These are phyloP conservation scores for Diaporthe aspalathi DNA, from an alignment of 2,329 filamentous ascomycete genomes.

Conservation along the genomic window DNA sequence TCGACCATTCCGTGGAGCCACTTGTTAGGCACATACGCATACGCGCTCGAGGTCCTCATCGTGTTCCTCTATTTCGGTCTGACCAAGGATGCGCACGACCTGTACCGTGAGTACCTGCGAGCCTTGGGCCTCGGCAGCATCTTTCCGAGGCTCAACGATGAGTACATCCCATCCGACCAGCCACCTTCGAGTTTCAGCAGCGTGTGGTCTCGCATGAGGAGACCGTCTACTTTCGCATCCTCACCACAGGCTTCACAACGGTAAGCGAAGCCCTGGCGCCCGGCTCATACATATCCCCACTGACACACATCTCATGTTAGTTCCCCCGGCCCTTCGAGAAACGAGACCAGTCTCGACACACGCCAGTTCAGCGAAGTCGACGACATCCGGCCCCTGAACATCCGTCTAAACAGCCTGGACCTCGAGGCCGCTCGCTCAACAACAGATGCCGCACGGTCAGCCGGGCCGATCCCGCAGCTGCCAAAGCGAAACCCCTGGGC, in stretches of 20 bases:
- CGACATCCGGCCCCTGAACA: constrained; percentile 22
- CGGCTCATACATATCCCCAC: no score
- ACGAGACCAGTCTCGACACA: not conserved
- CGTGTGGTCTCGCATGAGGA: constrained; percentile 27
- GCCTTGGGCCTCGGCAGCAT: constrained; percentile 55
- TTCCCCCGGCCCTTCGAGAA: not conserved
- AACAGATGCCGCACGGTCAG: constrained; percentile 19
- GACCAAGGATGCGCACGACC: constrained; percentile 64
- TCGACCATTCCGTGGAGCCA: constrained; percentile 52
- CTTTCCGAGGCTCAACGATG: constrained; percentile 55
- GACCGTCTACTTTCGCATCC: not conserved
- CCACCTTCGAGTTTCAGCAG: constrained; percentile 30
- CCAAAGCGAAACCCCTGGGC: constrained; percentile 39
- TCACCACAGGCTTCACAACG: constrained; percentile 3
- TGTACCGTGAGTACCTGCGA: constrained; percentile 57
- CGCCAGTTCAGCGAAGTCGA: constrained; percentile 1
- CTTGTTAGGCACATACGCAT: constrained; percentile 61
- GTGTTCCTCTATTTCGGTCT: constrained; percentile 68
- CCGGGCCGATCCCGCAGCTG: not conserved
- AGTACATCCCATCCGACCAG: constrained; percentile 43
- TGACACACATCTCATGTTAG: constrained; percentile 7
- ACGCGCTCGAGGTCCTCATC: constrained; percentile 58
- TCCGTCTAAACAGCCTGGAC: constrained; percentile 34
- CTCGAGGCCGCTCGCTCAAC: constrained; percentile 35
- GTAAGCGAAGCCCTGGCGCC: not conserved